Evolutionary conservation across 2,329 filamentous ascomycete species (phyloP), one percentile per base, ranked within the genome.

Genomic region (Akanthomyces muscarius): DNA sequence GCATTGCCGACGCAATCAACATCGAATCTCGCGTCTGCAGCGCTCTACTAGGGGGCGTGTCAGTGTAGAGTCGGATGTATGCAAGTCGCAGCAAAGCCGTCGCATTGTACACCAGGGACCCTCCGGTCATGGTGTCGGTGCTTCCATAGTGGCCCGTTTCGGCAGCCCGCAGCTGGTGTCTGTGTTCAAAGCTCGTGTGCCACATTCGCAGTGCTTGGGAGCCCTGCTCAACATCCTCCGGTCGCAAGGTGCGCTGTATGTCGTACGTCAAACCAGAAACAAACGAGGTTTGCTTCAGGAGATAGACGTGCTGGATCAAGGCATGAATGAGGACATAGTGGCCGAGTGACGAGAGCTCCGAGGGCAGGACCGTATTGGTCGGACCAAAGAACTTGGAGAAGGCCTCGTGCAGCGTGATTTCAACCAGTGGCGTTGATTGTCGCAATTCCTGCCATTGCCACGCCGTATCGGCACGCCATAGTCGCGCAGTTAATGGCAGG

Each of bases 251-350:
- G 33, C 82, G 75, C 42, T 83, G 79, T 2, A 77, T 74, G 23
- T 82, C 82, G 61, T 81, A 84, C 1, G 79, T 77, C 2, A 80
- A 77, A 0, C 79, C 75, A 1, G 77, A 73, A 2, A 79, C 78
- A 55, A 86, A 80, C 0, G 81, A 84, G 0, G 84, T 86, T 69
- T 89, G 85, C 68, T 89, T 88, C 25, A 89, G 73, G 44, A 90
- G 78, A 71, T 88, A 91, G 18, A 91, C 87, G 65, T 90, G 87
- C 68, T 91, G 89, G 13, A 91, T 82, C 28, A 92, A 72, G 4
- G 87, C 88, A 69, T 91, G 88, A 3, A 91, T 88, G 41, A 92
- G 77, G 8, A 90, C 83, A 66, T 91, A 90, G 68, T 89, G 89
- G 0, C 88, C 89, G 7, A 89, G 74, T 0, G 86, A 85, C 0